These are phyloP conservation scores for Sugiyamaella boreocaroliniensis DNA, from an alignment of 805 yeast genomes.

Conservation along the genomic window DNA sequence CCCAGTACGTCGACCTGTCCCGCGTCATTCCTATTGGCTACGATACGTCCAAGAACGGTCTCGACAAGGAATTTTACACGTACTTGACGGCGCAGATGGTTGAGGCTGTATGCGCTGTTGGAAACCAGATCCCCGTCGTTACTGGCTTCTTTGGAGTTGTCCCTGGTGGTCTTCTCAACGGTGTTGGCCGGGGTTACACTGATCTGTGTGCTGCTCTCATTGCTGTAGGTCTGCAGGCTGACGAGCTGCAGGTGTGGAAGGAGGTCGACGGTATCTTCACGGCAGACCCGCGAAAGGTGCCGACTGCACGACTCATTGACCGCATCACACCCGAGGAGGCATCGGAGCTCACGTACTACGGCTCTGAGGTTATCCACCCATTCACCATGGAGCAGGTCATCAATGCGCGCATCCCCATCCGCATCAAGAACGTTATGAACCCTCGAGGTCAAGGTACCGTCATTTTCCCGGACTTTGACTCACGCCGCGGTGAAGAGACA, in stretches of 20 bases:
- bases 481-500: slow-evolving; percentile 77
- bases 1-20: slow-evolving; percentile 74
- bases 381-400: slow-evolving; percentile 98
- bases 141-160: slow-evolving; percentile 94
- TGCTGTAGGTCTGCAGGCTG: slow-evolving; percentile 88
- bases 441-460: slow-evolving; percentile 91
- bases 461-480: slow-evolving; percentile 86
- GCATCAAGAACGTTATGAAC: slow-evolving; percentile 92
- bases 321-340: slow-evolving; percentile 98
- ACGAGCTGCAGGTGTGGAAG: slow-evolving; percentile 96
- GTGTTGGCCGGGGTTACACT: slow-evolving; percentile 96
- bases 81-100: slow-evolving; percentile 47
- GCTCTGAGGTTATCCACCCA: slow-evolving; percentile 97
- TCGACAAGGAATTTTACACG: slow-evolving; percentile 59
- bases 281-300: slow-evolving; percentile 95
- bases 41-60: slow-evolving; percentile 44
- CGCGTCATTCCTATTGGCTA: slow-evolving; percentile 59
- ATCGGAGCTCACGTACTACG: slow-evolving; percentile 94
- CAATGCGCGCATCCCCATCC: slow-evolving; percentile 88
- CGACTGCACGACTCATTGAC: slow-evolving; percentile 73
- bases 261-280: slow-evolving; percentile 99
- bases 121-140: slow-evolving; percentile 67
- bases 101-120: slow-evolving; percentile 33
- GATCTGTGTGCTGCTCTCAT: slow-evolving; percentile 95
- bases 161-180: slow-evolving; percentile 90